These are phyloP conservation scores for Fusarium paranaense DNA, from an alignment of 2,329 filamentous ascomycete species.

Conservation along the genomic window DNA sequence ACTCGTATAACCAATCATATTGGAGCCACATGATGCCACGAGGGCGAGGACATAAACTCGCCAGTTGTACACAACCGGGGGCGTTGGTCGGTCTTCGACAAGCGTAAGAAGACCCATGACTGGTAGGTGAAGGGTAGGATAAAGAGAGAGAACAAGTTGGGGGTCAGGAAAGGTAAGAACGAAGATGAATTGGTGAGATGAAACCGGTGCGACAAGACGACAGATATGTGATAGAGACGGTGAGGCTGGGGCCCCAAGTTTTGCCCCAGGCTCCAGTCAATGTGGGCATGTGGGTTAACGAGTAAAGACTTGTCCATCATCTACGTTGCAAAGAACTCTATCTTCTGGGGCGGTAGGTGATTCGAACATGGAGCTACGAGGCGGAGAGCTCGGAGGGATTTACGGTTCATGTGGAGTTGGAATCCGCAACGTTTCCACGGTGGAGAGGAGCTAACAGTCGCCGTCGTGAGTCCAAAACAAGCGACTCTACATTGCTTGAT, in stretches of 20 bases:
- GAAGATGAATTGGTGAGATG: neutral
- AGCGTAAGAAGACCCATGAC: constrained; percentile 48
- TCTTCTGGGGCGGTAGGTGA: constrained; percentile 12
- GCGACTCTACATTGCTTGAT: neutral
- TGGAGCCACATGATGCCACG: constrained; percentile 53
- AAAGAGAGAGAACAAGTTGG: neutral
- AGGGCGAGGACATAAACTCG: constrained; percentile 48
- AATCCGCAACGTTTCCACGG: constrained; percentile 11
- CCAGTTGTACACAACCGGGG: constrained; percentile 53
- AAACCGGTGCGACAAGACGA: neutral
- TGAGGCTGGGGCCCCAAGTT: constrained; percentile 1
- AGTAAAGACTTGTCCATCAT: constrained; percentile 14
- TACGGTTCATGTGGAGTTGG: constrained; percentile 10
- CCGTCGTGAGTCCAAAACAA: neutral
- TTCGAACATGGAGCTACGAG: neutral
- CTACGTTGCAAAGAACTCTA: constrained; percentile 6
- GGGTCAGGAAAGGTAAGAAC: neutral
- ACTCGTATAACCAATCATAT: constrained; percentile 57
- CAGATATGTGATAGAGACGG: neutral
- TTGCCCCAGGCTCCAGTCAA: constrained; percentile 14
- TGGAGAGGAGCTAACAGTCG: neutral
- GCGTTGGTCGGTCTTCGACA: constrained; percentile 52
- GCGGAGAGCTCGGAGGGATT: constrained; percentile 5
- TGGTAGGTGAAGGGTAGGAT: neutral
- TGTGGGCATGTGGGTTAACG: constrained; percentile 17